These are phyloP conservation scores for Cokeromyces recurvatus DNA, from an alignment of 371 early-diverging fungal genomes.

Conservation along the genomic window DNA sequence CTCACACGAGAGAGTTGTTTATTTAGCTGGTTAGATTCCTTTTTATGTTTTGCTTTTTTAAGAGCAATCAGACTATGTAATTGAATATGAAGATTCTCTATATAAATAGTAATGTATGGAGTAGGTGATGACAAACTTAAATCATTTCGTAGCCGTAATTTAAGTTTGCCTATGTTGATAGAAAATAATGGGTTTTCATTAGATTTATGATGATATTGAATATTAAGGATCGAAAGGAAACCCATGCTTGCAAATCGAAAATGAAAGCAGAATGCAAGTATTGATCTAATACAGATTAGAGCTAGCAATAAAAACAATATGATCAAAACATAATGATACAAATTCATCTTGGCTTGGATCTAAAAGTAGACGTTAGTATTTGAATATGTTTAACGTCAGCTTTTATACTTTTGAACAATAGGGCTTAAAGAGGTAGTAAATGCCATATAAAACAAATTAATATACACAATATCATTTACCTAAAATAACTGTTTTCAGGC, in stretches of 20 bases:
- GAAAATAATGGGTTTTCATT: constrained; percentile 19
- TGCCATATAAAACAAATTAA: too few relatives aligned
- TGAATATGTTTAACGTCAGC: too few relatives aligned
- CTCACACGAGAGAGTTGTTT: constrained; percentile 28
- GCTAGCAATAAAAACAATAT: background rate
- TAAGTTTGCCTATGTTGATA: constrained; percentile 37
- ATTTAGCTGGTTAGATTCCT: constrained; percentile 9
- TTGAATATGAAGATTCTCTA: constrained; percentile 21
- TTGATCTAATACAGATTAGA: constrained; percentile 6
- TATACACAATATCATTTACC: too few relatives aligned
- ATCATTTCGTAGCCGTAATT: constrained; percentile 27
- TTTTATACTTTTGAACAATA: too few relatives aligned
- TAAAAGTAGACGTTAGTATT: too few relatives aligned
- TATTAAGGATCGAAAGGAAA: constrained; percentile 37
- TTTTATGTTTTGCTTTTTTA: background rate
- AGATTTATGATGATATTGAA: constrained; percentile 28
- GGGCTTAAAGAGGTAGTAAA: too few relatives aligned
- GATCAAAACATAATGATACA: too few relatives aligned
- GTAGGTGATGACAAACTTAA: constrained; percentile 15
- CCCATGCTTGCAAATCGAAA: constrained; percentile 37
- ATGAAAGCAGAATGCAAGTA: constrained; percentile 33
- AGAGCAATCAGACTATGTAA: constrained; percentile 20
- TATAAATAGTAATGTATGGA: constrained; percentile 34
- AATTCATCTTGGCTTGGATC: too few relatives aligned
- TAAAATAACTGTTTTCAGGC: too few relatives aligned